phyloP scores from a whole-genome alignment of 208 protist genomes.

The Willaertia magna region DNA sequence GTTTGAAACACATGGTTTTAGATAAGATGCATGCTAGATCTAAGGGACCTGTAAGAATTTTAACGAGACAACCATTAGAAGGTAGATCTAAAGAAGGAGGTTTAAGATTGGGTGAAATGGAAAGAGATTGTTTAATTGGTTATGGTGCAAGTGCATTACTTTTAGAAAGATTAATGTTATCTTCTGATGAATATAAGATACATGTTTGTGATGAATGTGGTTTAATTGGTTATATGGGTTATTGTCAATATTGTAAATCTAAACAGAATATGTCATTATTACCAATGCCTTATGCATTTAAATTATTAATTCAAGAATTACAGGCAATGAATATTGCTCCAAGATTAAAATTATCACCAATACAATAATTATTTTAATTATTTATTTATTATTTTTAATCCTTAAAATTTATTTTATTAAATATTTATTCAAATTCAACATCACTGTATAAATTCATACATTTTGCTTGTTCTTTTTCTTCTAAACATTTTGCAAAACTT shows the following conservation, averaged over 20 bases:
- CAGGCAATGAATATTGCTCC: conserved; percentile 92
- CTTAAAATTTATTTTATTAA: too few relatives aligned
- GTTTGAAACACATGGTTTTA: conserved; percentile 99
- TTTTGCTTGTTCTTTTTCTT: not conserved
- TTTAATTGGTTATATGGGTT: conserved; percentile 64
- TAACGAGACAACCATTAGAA: conserved; percentile 99
- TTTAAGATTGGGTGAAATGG: conserved; percentile 99
- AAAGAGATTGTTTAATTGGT: conserved; percentile 96
- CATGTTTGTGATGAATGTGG: conserved; percentile 82
- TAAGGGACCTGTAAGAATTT: conserved; percentile 69
- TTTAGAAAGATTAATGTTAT: conserved; percentile 91
- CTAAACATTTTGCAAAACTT: not conserved
- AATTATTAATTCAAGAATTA: conserved; percentile 98
- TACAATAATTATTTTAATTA: too few relatives aligned
- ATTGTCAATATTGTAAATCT: conserved; percentile 86
- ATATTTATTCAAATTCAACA: not conserved
- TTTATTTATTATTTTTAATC: too few relatives aligned
- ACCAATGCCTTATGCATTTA: conserved; percentile 97
- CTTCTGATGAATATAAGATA: conserved; percentile 87
- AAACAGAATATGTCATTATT: conserved; percentile 59
- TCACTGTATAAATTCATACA: not conserved
- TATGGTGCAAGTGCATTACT: conserved; percentile 87
- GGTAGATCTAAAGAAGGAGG: conserved; percentile 92
- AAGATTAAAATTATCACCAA: conserved; percentile 27
- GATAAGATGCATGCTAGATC: conserved; percentile 99